A percentile compares a stretch with the other conserved stretches of the same genome.
phyloP scores from a whole-genome alignment of 257 asterid species.

The Vinca minor region DNA sequence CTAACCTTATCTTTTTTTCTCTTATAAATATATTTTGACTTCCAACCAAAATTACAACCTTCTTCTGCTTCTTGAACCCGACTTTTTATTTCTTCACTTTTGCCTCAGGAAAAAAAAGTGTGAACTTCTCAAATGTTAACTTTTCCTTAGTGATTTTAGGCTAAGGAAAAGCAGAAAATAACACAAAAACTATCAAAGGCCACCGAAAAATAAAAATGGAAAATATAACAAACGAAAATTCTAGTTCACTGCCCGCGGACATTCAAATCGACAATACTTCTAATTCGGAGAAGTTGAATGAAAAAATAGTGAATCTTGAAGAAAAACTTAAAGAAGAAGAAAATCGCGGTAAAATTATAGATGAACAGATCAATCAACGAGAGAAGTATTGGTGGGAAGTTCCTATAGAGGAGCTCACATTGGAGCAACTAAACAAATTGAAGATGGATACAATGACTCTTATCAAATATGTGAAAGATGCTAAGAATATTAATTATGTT shows the following conservation, averaged over 20 bases:
- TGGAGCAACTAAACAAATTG: not conserved
- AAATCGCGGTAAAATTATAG: not conserved
- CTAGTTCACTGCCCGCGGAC: no score
- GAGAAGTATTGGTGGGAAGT: not conserved
- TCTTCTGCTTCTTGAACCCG: not conserved
- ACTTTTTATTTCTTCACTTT: not conserved
- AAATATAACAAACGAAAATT: not conserved
- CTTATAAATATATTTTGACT: no score
- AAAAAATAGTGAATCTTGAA: not conserved
- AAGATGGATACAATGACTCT: not conserved
- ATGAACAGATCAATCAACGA: not conserved
- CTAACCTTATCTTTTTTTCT: no score
- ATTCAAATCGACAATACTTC: not conserved
- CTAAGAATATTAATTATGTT: no score
- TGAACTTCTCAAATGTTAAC: not conserved
- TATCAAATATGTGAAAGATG: not conserved
- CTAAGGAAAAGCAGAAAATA: not conserved
- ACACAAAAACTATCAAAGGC: conserved; percentile 1
- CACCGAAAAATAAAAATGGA: conserved; percentile 2
- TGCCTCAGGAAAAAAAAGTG: not conserved
- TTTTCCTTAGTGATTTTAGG: not conserved
- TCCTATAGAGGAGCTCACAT: not conserved
- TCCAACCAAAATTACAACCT: not conserved
- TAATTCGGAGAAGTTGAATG: not conserved
- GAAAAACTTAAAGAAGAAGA: not conserved